phyloP scores from a whole-genome alignment of 2,329 filamentous ascomycete genomes.

The Neofusicoccum laricinum region DNA sequence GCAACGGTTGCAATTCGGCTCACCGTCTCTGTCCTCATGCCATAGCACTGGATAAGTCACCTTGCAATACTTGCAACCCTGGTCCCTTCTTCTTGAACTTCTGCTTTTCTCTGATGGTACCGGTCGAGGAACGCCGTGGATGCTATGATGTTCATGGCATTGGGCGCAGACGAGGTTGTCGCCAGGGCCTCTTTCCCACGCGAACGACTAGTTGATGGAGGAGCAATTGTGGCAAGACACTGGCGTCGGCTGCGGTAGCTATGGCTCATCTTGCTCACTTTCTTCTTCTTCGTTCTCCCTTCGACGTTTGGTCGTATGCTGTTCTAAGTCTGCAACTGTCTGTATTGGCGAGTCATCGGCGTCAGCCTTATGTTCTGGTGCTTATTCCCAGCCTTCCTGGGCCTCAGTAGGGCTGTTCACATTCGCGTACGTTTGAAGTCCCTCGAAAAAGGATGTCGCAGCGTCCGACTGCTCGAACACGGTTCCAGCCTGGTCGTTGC shows the following conservation, averaged over 20 bases:
- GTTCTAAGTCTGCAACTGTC: slow-evolving; percentile 4
- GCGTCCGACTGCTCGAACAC: slow-evolving; percentile 1
- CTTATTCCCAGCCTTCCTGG: background rate
- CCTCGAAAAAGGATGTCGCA: slow-evolving; percentile 4
- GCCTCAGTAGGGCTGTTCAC: background rate
- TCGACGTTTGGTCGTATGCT: background rate
- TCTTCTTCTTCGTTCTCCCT: background rate
- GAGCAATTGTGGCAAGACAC: background rate
- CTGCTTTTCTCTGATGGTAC: background rate
- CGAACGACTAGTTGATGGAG: background rate
- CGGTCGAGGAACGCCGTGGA: background rate
- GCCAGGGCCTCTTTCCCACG: background rate
- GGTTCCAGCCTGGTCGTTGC: background rate
- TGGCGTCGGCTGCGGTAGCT: background rate
- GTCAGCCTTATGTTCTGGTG: slow-evolving; percentile 11
- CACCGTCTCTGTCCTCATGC: background rate
- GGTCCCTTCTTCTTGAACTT: background rate
- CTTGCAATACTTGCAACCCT: background rate
- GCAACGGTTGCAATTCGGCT: background rate
- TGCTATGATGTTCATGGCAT: background rate
- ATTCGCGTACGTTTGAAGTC: slow-evolving; percentile 14
- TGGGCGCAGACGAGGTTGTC: background rate
- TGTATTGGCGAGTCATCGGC: background rate
- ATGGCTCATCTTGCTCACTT: background rate
- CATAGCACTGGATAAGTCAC: background rate